Base-by-base conservation (phyloP, 2,329 filamentous ascomycete genomes). In the Colletotrichum lupini region DNA sequence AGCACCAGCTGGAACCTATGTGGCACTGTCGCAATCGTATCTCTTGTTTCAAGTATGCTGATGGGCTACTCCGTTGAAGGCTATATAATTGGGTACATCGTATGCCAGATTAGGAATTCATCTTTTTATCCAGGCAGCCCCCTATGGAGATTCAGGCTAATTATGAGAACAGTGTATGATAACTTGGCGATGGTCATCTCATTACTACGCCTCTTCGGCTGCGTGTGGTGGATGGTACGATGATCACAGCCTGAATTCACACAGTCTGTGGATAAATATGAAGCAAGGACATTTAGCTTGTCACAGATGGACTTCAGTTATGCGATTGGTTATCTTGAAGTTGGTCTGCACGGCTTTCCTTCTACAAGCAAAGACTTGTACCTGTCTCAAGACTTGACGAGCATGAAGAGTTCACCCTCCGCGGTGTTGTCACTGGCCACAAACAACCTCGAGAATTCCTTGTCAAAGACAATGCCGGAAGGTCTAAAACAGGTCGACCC, bases 321-420 rank as follows among this genome's bases (percentile, higher is more conserved):
- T 42, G 14, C 16, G 37, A 19, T 5, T 42, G 16, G 9, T 42
- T 3, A 42, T 42, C 37, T 42, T 19, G 37, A 19, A 42, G 5
- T 42, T 7, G 37, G 3, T 42, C 16, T 42, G 5, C 16, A 42
- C 16, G 5, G 2, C 37, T 42, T 42, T 42, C 37, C 16, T 42
- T 7, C 37, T 42, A 2, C 14, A 42, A 19, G 37, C 14, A 19
- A 19, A n/a, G 14, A 14, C n/a, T 8, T 32, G 19, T 4, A 11
- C n/a, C 30, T 35, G 5, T 4, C 5, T 62, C 28, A 68, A 14
- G 71, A 59, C 30, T 71, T 67, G 7, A 64, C 22, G 7, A 75
- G 55, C 30, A 78, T 73, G 49, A 77, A 79, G 4, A 79, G 59
- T 72, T 79, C 77, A 9, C 77, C 77, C 35, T 77, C 68, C 11